A percentile compares a stretch with the other conserved stretches of the same genome.
Evolutionary conservation across 805 yeast species (phyloP).

Genomic region (Pichia nanzhaoensis): DNA sequence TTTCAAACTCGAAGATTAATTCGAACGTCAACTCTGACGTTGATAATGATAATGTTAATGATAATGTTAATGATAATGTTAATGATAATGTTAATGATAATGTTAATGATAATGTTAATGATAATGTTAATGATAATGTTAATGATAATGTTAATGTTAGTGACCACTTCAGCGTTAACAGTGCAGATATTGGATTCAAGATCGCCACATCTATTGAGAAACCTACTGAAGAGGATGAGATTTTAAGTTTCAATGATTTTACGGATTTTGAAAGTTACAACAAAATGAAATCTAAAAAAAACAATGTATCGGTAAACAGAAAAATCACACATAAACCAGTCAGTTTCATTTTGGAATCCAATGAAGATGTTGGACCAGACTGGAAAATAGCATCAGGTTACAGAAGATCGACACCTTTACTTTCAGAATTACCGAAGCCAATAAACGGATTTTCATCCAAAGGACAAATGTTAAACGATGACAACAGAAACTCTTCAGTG

Average conservation of each 20-base stretch:
- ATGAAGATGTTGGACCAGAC: conserved; percentile 39
- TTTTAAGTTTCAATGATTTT: conserved; percentile 1
- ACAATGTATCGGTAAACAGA: background rate
- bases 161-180: background rate
- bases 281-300: conserved; percentile 7
- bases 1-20: background rate
- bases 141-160: conserved; percentile 3
- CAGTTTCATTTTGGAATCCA: conserved; percentile 33
- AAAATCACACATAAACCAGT: conserved; percentile 12
- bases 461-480: conserved; percentile 10
- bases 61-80: conserved; percentile 4
- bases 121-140: conserved; percentile 3
- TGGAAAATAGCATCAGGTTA: conserved; percentile 45
- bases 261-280: conserved; percentile 23
- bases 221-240: background rate
- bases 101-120: conserved; percentile 6
- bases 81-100: background rate
- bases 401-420: conserved; percentile 39
- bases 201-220: background rate
- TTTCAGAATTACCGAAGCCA: conserved; percentile 28
- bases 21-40: background rate
- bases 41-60: conserved; percentile 7
- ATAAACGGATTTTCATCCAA: conserved; percentile 12
- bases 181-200: background rate
- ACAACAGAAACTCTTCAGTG: conserved; percentile 3